Conservation (phyloP, 176 grass and related monocot genomes). For the Oryza rufipogon region DNA sequence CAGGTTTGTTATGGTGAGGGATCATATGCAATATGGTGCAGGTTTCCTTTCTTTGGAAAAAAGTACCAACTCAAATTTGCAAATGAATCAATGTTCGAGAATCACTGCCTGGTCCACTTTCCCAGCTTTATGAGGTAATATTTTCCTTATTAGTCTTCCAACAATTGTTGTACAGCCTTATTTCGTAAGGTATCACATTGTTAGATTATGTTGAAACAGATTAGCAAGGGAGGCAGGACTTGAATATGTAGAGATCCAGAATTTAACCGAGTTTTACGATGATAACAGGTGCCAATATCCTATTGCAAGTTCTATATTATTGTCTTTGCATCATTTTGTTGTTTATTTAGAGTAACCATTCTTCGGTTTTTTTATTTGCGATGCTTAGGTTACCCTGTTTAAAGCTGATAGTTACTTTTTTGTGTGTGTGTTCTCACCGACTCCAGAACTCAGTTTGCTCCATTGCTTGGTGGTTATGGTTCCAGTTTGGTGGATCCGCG, state of each 20-base stretch:
- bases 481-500: conserved; percentile 84
- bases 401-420: conserved; percentile 21
- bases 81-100: conserved; percentile 64
- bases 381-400: neutral
- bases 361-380: neutral
- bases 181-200: conserved; percentile 36
- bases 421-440: conserved; percentile 13
- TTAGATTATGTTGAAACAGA: conserved; percentile 57
- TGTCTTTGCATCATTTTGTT: conserved; percentile 30
- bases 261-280: conserved; percentile 97
- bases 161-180: conserved; percentile 9
- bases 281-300: conserved; percentile 72
- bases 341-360: neutral
- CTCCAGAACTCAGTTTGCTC: conserved; percentile 83
- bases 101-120: conserved; percentile 92
- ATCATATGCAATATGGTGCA: conserved; percentile 40
- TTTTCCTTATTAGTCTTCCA: conserved; percentile 30
- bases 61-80: conserved; percentile 94
- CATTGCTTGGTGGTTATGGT: conserved; percentile 73
- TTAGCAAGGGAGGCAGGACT: conserved; percentile 89
- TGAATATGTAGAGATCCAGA: conserved; percentile 95
- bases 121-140: conserved; percentile 81
- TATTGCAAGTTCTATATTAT: conserved; percentile 7
- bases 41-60: conserved; percentile 93
- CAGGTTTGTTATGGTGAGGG: conserved; percentile 33